phyloP scores from a whole-genome alignment of 768 basidiomycete genomes.

The Gymnopilus junonius region DNA sequence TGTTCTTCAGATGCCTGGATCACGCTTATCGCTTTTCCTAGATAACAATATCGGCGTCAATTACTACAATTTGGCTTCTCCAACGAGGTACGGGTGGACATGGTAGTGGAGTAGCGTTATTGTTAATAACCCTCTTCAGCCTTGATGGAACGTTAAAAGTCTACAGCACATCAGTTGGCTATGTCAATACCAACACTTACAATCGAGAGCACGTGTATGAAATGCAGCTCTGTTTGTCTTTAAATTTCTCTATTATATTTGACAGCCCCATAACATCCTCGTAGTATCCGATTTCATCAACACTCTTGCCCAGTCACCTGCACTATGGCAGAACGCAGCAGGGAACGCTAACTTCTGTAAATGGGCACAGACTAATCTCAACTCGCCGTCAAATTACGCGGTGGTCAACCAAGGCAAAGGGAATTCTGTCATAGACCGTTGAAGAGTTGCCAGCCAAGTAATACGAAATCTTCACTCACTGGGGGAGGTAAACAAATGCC shows the following conservation, averaged over 20 bases:
- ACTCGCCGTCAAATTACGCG: not conserved
- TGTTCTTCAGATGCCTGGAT: not conserved
- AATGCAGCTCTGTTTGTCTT: conserved; percentile 8
- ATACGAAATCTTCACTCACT: conserved; percentile 2
- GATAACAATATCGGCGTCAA: not conserved
- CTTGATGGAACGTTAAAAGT: conserved; percentile 8
- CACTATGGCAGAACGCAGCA: not conserved
- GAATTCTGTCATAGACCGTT: conserved; percentile 1
- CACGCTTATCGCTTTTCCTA: not conserved
- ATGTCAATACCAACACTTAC: conserved; percentile 9
- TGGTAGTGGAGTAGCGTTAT: not conserved
- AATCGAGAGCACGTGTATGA: conserved; percentile 18
- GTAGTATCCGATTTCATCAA: not conserved
- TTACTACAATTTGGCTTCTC: conserved; percentile 1
- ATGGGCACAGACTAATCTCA: not conserved
- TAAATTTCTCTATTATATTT: not conserved
- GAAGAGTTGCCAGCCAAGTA: conserved; percentile 5
- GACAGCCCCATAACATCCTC: not conserved
- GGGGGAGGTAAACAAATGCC: not conserved
- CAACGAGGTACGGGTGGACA: not conserved
- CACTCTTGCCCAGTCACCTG: not conserved
- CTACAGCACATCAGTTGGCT: conserved; percentile 1
- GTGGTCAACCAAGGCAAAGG: not conserved
- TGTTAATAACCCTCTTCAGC: not conserved
- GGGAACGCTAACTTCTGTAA: not conserved